Evolutionary conservation across 768 basidiomycete genomes (phyloP).

Genomic region (Tremella mesenterica): DNA sequence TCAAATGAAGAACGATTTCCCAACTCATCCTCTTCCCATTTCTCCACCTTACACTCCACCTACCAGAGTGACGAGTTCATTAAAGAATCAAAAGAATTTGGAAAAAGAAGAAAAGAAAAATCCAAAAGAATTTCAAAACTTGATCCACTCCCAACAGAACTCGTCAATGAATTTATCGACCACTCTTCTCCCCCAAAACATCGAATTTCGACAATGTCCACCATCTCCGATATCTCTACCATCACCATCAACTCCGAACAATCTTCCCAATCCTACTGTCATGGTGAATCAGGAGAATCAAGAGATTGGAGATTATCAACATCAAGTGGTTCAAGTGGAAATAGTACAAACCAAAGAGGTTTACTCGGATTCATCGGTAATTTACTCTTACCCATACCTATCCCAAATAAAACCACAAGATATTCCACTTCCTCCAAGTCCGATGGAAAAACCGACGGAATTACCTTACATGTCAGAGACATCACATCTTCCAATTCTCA

Average conservation of each 20-base stretch:
- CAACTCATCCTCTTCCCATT: no score
- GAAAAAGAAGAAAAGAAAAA: neutral
- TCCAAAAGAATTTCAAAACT: neutral
- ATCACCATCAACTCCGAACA: conserved; percentile 5
- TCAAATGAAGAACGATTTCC: no score
- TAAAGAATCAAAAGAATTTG: no score
- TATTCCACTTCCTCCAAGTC: neutral
- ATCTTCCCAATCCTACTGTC: neutral
- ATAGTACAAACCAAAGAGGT: conserved; percentile 10
- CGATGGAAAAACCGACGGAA: neutral
- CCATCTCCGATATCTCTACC: conserved; percentile 19
- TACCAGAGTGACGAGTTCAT: no score
- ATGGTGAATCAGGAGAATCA: neutral
- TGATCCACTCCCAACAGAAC: neutral
- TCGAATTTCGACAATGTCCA: conserved; percentile 9
- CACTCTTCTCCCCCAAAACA: neutral
- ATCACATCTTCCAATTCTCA: neutral
- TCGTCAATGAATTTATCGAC: neutral
- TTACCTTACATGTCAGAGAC: neutral
- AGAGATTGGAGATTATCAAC: conserved; percentile 6
- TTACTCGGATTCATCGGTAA: conserved; percentile 17
- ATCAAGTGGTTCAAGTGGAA: conserved; percentile 22
- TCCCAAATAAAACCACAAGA: neutral
- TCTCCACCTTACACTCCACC: no score
- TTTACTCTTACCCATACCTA: conserved; percentile 15